Percentiles rank a stretch among this genome's conserved stretches.
Conservation (phyloP, 495 filamentous ascomycete genomes). For the Amphirosellinia nigrospora region DNA sequence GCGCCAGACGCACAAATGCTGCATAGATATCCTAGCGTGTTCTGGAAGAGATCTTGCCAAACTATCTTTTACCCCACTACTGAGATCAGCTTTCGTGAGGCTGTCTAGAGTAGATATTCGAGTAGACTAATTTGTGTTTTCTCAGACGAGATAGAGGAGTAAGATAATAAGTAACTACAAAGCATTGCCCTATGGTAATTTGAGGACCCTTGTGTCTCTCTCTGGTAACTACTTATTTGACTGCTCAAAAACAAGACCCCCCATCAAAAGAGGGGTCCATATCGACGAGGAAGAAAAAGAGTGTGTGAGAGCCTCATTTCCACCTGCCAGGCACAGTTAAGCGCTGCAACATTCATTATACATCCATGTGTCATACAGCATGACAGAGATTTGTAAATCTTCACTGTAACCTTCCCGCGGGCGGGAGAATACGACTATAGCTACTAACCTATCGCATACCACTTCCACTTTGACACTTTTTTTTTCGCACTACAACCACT, state of each 20-base stretch:
- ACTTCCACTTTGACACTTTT: background rate
- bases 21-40: background rate
- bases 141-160: background rate
- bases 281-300: background rate
- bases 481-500: background rate
- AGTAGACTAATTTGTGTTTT: background rate
- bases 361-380: background rate
- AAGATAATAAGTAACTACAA: background rate
- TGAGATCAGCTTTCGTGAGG: background rate
- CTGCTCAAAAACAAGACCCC: background rate
- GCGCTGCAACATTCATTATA: background rate
- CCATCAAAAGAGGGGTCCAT: background rate
- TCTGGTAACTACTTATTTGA: background rate
- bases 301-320: background rate
- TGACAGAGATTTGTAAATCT: background rate
- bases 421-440: background rate
- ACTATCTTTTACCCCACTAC: conserved; percentile 10
- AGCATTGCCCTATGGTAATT: too few species aligned
- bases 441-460: background rate
- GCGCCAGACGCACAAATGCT: conserved; percentile 3
- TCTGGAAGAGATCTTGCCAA: conserved; percentile 10
- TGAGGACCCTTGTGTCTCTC: background rate
- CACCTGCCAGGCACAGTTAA: conserved; percentile 8
- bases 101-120: background rate
- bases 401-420: background rate